Evolutionary conservation across 768 basidiomycete species (phyloP).

Genomic region (Tulasnella sp.): DNA sequence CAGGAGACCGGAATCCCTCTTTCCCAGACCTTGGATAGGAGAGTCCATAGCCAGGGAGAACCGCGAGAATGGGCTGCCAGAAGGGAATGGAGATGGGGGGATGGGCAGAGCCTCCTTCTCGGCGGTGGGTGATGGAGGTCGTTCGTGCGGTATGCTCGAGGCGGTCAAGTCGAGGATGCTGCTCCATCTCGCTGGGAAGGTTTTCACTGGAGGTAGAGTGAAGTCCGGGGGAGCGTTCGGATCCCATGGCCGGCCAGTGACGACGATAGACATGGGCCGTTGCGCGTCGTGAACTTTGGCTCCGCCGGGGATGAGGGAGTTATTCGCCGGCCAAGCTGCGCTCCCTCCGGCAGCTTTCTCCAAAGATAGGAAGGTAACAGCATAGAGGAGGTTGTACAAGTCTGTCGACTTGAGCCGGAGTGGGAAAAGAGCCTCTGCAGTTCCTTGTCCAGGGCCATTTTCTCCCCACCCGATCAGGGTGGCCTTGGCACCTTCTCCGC

Average conservation of each 20-base stretch:
- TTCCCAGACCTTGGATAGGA: background rate
- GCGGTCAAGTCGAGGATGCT: constrained; percentile 75
- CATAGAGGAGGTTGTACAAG: constrained; percentile 85
- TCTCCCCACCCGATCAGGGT: constrained; percentile 51
- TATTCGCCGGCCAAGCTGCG: background rate
- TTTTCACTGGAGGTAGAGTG: constrained; percentile 49
- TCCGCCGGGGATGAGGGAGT: constrained; percentile 28
- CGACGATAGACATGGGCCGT: constrained; percentile 72
- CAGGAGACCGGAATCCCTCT: constrained; percentile 27
- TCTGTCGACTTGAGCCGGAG: constrained; percentile 64
- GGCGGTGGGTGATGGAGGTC: constrained; percentile 34
- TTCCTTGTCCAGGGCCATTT: constrained; percentile 33
- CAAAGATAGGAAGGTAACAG: constrained; percentile 75
- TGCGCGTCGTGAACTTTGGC: constrained; percentile 49
- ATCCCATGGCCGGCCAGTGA: constrained; percentile 65
- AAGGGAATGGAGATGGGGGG: constrained; percentile 75
- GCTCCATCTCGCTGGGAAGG: constrained; percentile 86
- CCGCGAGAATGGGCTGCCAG: background rate
- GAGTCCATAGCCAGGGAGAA: background rate
- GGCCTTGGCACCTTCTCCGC: constrained; percentile 57
- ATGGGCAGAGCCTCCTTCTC: constrained; percentile 56
- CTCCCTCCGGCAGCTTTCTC: constrained; percentile 28
- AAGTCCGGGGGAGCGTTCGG: constrained; percentile 39
- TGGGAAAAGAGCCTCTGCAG: constrained; percentile 55
- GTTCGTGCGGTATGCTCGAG: constrained; percentile 32